Base-by-base conservation (phyloP, 2,329 filamentous ascomycete genomes). In the Aspergillus fructus region DNA sequence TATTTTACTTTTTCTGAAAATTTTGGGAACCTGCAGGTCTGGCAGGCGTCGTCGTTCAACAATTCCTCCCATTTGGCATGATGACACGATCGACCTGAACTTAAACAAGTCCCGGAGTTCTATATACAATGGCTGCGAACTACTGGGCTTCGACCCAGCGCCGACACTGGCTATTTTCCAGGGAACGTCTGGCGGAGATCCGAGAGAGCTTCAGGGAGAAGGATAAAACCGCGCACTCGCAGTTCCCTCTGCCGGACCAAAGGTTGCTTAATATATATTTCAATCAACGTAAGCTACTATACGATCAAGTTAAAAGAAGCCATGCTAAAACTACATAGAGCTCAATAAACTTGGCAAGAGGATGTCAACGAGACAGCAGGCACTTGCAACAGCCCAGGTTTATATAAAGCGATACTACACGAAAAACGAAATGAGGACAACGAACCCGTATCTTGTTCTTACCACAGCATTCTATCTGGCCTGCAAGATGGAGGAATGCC, bases 401-500 rank as follows among this genome's bases (percentile, higher is more conserved):
- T 99, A 97, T 76, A 84, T 97, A 66, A 93, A 96, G 69, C 87
- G 94, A 59, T 97, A 96, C 80, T 97, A 96, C 75, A 86, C 86
- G 46, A 91, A 89, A 66, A 89, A 96, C 66, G 92, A 96, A 69
- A 92, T 97, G 63, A 89, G 93, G 56, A 87, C 89, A 62, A 96
- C 93, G 48, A 99, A 97, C 67, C 92, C 93, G 4, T 96, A 96
- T 71, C 86, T 97, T 37, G 86, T 97, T 58, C 84, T 96, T 63
- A 89, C 92, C n/a, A 97, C 94, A 1, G 90, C 93, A 5, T 83
- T 97, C 59, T 99, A 99, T 73, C 81, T 99, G 37, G 93, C 94
- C 19, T 96, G 92, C 79, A 99, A 99, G 77, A 96, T 96, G 86
- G 94, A 99, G 74, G 94, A 99, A 74, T 93, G 88, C 50, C 94